phyloP scores from a whole-genome alignment of 345 rosid genomes.

The Citrus cavaleriei region DNA sequence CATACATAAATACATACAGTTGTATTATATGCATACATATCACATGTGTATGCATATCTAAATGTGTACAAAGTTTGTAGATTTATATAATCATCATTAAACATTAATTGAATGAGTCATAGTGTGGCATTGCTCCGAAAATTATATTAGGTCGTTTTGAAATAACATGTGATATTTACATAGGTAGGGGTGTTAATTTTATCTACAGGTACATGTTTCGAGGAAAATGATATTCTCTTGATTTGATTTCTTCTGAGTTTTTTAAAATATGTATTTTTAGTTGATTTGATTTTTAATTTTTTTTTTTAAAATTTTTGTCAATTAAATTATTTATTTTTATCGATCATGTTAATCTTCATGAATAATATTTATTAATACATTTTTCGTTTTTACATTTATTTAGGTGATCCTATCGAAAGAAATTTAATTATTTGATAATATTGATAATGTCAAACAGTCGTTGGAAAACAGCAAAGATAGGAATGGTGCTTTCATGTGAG shows the following conservation, averaged over 20 bases:
- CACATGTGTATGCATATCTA: background rate
- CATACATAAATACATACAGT: background rate
- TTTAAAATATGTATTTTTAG: rapidly evolving
- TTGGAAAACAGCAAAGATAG: background rate
- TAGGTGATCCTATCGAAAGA: no score
- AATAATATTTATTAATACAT: no score
- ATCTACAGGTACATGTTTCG: no score
- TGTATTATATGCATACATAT: background rate
- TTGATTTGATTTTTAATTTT: no score
- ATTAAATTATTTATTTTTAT: no score
- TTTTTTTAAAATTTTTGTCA: no score
- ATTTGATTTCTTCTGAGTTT: rapidly evolving
- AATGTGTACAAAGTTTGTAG: background rate
- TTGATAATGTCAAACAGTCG: no score
- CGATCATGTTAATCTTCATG: no score
- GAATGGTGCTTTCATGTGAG: background rate
- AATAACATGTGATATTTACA: no score
- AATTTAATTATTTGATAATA: no score
- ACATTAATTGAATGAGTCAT: background rate
- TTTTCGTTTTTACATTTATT: no score
- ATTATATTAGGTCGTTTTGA: background rate
- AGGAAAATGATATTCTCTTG: rapidly evolving
- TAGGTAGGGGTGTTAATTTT: no score
- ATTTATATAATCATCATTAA: background rate
- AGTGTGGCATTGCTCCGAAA: background rate